Conservation (phyloP, 1,139 yeast genomes). For the Kodamaea anthophila region DNA sequence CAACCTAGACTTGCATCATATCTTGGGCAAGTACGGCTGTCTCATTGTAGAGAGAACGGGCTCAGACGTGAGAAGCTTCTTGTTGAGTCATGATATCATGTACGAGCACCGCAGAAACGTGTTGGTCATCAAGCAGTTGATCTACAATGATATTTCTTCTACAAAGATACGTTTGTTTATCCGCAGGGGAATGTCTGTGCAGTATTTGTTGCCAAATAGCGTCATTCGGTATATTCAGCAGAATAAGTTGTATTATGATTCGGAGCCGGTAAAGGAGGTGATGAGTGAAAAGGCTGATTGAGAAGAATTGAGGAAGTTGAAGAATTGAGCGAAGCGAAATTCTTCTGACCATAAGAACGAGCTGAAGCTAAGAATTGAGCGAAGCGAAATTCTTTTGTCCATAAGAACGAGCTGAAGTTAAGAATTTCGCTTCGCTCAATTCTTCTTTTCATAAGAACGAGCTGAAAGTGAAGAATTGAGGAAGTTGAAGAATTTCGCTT, state of each 20-base stretch:
- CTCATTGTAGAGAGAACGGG: conserved; percentile 96
- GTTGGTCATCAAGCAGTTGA: conserved; percentile 88
- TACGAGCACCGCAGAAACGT: conserved; percentile 93
- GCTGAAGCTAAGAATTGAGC: too few relatives aligned
- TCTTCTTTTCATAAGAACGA: too few relatives aligned
- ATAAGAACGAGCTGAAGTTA: too few relatives aligned
- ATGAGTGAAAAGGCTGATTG: conserved; percentile 50
- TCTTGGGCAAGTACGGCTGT: conserved; percentile 92
- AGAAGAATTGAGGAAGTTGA: too few relatives aligned
- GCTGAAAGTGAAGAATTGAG: too few relatives aligned
- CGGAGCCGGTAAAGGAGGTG: conserved; percentile 92
- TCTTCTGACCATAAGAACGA: too few relatives aligned
- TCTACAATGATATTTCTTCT: conserved; percentile 91
- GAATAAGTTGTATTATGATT: conserved; percentile 78
- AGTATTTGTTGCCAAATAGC: conserved; percentile 86
- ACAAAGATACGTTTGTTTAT: conserved; percentile 90
- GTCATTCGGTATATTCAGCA: conserved; percentile 94
- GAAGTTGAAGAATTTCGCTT: too few relatives aligned
- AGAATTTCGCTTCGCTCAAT: too few relatives aligned
- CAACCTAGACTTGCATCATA: conserved; percentile 90
- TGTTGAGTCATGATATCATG: conserved; percentile 92
- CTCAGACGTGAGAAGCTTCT: conserved; percentile 85
- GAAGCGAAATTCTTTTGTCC: too few relatives aligned
- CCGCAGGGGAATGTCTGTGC: conserved; percentile 95
- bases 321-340: too few relatives aligned